Evolutionary conservation across 768 basidiomycete species (phyloP).

Genomic region (Suillus alpinus): DNA sequence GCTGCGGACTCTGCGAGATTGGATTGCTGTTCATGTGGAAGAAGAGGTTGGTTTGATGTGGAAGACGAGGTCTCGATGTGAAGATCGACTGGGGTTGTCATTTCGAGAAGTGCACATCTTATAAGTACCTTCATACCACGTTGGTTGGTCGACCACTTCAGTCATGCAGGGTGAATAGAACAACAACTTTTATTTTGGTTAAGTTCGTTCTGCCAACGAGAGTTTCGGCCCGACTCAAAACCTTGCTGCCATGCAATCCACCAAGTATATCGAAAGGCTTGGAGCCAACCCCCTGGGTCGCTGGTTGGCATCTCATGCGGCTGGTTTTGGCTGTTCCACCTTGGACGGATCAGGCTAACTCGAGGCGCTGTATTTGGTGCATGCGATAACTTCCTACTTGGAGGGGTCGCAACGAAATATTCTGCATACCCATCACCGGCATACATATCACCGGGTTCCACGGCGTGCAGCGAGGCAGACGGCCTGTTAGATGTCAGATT

Average conservation of each 20-base stretch:
- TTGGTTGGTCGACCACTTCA: neutral
- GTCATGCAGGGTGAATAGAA: neutral
- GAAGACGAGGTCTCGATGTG: neutral
- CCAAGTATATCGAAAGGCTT: neutral
- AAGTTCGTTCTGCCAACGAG: neutral
- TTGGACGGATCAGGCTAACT: neutral
- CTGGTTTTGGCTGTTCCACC: neutral
- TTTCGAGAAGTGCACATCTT: neutral
- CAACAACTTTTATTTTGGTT: neutral
- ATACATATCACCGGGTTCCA: no score
- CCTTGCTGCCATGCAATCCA: neutral
- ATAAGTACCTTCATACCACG: neutral
- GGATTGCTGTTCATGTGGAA: neutral
- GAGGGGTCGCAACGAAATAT: neutral
- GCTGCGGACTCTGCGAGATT: neutral
- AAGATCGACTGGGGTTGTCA: neutral
- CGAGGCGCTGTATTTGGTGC: neutral
- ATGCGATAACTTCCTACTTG: neutral
- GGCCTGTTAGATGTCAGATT: neutral
- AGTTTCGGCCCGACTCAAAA: neutral
- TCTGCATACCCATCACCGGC: no score
- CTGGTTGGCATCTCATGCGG: neutral
- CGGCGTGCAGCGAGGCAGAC: no score
- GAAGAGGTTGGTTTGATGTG: no score
- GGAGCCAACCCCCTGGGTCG: neutral